Evolutionary conservation across 2,329 filamentous ascomycete genomes (phyloP), one percentile per base, ranked within the genome.

Genomic region (Grosmannia clavigera): DNA sequence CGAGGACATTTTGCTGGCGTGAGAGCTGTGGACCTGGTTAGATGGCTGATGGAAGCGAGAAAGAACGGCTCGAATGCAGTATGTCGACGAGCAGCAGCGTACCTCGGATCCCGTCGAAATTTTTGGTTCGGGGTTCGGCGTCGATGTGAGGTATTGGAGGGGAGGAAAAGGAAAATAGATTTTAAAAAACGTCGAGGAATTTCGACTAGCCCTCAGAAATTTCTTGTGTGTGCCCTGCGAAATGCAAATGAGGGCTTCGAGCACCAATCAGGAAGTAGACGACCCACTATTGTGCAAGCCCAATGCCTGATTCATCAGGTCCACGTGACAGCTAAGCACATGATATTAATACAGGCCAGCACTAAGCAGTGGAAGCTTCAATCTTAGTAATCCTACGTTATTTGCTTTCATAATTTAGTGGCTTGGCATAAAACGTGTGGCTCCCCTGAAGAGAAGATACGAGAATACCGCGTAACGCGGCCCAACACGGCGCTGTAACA

Each of bases 1-100:
- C 71, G 79, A 75, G 75, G 84, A 86, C 84, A 87, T 87, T 81
- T 79, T 83, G 33, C 22, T 25, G 48, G 40, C 51, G 19, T 35
- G 29, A 53, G 27, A 50, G 29, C 52, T 25, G 58, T 35, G 43
- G 27, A 48, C 7, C 22, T 19, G 25, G 57, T 59, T 59, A 61
- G 60, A 61, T 19, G 29, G 52, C n/a, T 33, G 46, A 33, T 29
- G 25, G 25, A 6, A 57, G 43, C 9, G 19, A 22, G 11, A 58
- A 6, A 55, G 43, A 25, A 38, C 43, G 38, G n/a, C n/a, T 9
- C 14, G 43, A 38, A 27, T 7, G 33, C 7, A 46, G 14, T 35
- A 5, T 14, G 5, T 29, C 19, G 31, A 31, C 33, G 25, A 43
- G 25, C 12, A 27, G 40, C n/a, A 52, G 51, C 57, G 31, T 59